A percentile compares a stretch with the other conserved stretches of the same genome.
These are phyloP conservation scores for Globisporangium yorkense DNA, from an alignment of 352 stramenopile species.

Conservation along the genomic window DNA sequence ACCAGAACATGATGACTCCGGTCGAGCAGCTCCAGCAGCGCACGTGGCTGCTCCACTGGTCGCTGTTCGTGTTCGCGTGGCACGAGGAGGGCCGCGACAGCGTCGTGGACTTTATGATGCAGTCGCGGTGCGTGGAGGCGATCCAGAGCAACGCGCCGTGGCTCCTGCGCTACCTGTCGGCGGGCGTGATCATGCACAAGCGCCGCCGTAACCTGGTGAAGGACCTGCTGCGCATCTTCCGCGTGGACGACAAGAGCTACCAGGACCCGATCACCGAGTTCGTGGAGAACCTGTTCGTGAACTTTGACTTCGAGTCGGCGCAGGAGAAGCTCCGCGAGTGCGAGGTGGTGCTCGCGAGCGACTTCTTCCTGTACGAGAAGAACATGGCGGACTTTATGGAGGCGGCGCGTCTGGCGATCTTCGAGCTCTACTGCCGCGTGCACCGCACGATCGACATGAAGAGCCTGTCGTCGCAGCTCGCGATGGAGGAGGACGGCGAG, in stretches of 20 bases:
- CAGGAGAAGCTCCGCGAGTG: constrained; percentile 92
- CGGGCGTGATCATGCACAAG: constrained; percentile 97
- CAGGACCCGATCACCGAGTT: constrained; percentile 90
- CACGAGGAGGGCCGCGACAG: constrained; percentile 92
- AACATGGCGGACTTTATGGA: constrained; percentile 99
- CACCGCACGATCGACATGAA: constrained; percentile 99
- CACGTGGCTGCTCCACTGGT: constrained; percentile 98
- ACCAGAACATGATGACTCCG: constrained; percentile 63
- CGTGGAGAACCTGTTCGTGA: constrained; percentile 96
- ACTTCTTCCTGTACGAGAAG: constrained; percentile 97
- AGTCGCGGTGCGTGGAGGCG: constrained; percentile 90
- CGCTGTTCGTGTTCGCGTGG: constrained; percentile 94
- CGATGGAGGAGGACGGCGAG: constrained; percentile 93
- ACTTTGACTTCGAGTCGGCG: constrained; percentile 98
- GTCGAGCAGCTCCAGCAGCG: constrained; percentile 95
- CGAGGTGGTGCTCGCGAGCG: constrained; percentile 92
- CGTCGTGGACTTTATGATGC: constrained; percentile 97
- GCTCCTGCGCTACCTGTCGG: constrained; percentile 96
- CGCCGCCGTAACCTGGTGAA: constrained; percentile 91
- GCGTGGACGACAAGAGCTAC: constrained; percentile 84
- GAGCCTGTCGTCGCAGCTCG: constrained; percentile 94
- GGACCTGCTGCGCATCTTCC: constrained; percentile 95
- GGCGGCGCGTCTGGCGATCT: constrained; percentile 95
- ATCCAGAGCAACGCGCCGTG: constrained; percentile 99
- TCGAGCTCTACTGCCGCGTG: constrained; percentile 99